Evolutionary conservation across 495 filamentous ascomycete species (phyloP).

Genomic region (Extremus antarcticus): DNA sequence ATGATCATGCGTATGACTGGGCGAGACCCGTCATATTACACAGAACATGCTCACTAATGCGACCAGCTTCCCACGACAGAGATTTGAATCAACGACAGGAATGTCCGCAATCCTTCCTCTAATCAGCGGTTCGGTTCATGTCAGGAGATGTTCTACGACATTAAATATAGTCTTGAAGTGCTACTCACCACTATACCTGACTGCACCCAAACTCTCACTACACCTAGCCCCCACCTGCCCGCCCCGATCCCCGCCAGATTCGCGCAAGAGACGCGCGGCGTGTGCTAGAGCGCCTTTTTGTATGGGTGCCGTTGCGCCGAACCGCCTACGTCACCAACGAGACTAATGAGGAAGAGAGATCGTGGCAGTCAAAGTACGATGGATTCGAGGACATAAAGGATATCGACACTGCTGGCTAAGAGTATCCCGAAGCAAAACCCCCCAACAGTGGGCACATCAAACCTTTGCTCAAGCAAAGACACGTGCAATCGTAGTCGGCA

Average conservation of each 20-base stretch:
- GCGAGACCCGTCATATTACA: background rate
- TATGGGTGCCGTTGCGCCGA: background rate
- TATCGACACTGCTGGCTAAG: background rate
- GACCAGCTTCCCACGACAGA: background rate
- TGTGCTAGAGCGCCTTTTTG: background rate
- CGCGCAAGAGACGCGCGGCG: background rate
- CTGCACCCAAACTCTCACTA: background rate
- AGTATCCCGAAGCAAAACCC: background rate
- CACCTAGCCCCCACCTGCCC: background rate
- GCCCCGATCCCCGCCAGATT: background rate
- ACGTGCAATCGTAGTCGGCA: background rate
- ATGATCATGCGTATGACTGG: conserved; percentile 3
- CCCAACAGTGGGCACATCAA: background rate
- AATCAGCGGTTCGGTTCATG: background rate
- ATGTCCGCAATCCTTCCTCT: background rate
- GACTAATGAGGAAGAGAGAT: background rate
- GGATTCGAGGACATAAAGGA: background rate
- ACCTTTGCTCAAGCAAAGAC: background rate
- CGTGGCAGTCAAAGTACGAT: background rate
- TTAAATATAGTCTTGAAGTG: background rate
- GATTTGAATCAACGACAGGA: conserved; percentile 3
- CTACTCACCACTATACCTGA: background rate
- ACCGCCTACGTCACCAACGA: background rate
- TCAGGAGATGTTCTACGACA: background rate
- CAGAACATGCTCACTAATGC: background rate